A percentile compares a stretch with the other conserved stretches of the same genome.
Evolutionary conservation across 139 green algal species (phyloP).

Genomic region (Penium margaritaceum): DNA sequence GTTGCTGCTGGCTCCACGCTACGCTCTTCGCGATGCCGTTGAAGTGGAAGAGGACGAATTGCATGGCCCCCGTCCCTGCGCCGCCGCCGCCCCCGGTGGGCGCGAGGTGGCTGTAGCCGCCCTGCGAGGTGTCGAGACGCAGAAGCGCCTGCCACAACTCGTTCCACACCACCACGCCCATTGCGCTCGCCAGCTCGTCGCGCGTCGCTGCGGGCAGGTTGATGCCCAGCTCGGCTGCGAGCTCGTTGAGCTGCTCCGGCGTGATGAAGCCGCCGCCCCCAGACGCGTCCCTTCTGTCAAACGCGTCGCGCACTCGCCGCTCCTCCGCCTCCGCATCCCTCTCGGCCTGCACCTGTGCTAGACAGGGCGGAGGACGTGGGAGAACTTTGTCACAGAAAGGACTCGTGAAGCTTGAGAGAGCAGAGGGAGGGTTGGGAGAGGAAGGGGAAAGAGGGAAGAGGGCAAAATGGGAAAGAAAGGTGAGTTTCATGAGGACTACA

Average conservation of each 20-base stretch:
- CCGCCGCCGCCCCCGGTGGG: neutral
- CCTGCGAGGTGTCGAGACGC: constrained; percentile 18
- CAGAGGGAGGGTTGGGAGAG: no score
- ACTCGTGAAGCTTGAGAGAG: no score
- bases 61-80: no score
- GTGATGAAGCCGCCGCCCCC: constrained; percentile 42
- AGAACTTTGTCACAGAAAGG: no score
- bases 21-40: constrained; percentile 46
- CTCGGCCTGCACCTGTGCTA: constrained; percentile 38
- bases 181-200: neutral
- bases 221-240: constrained; percentile 23
- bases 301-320: neutral
- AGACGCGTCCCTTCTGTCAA: constrained; percentile 32
- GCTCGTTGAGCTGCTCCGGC: neutral
- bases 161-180: constrained; percentile 35
- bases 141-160: constrained; percentile 39
- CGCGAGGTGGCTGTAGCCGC: constrained; percentile 1
- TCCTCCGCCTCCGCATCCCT: constrained; percentile 26
- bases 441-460: no score
- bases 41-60: constrained; percentile 43
- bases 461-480: no score
- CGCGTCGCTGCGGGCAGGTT: constrained; percentile 14
- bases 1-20: neutral
- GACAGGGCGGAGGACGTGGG: no score
- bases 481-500: no score